phyloP scores from a whole-genome alignment of 495 filamentous ascomycete species.

The Neurospora cerealis region DNA sequence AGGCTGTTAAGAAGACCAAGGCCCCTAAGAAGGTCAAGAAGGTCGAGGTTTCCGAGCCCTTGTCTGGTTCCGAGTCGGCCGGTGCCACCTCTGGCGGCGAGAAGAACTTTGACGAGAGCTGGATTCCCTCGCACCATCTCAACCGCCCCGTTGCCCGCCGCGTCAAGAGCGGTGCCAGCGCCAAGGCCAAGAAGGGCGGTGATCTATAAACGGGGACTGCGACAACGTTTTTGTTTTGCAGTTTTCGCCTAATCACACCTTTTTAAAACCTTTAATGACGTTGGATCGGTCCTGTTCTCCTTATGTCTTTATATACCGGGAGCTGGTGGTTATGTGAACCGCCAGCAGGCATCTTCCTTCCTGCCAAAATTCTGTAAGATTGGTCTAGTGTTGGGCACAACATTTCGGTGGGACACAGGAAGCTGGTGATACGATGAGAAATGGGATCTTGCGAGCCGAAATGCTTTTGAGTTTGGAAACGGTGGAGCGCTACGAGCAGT shows the following conservation, averaged over 20 bases:
- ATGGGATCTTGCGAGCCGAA: background rate
- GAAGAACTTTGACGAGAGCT: constrained; percentile 86
- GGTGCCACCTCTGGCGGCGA: constrained; percentile 51
- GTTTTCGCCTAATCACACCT: constrained; percentile 1
- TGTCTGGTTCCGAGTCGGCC: constrained; percentile 60
- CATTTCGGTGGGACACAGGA: background rate
- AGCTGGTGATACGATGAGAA: background rate
- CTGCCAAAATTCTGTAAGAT: constrained; percentile 1
- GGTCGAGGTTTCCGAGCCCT: constrained; percentile 38
- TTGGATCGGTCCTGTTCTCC: background rate
- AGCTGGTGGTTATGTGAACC: background rate
- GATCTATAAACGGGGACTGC: background rate
- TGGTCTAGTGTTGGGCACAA: constrained; percentile 1
- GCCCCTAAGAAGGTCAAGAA: constrained; percentile 53
- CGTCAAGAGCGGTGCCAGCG: constrained; percentile 60
- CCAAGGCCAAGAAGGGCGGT: constrained; percentile 40
- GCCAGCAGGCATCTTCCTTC: background rate
- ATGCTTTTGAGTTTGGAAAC: background rate
- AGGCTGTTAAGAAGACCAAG: constrained; percentile 58
- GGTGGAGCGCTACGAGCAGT: background rate
- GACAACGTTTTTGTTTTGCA: background rate
- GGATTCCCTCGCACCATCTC: constrained; percentile 89
- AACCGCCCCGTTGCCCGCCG: constrained; percentile 74
- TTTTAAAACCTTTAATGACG: background rate
- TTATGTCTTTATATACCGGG: background rate